Evolutionary conservation across 768 basidiomycete genomes (phyloP), one percentile per base, ranked within the genome.

Genomic region (Termitomyces heimii): DNA sequence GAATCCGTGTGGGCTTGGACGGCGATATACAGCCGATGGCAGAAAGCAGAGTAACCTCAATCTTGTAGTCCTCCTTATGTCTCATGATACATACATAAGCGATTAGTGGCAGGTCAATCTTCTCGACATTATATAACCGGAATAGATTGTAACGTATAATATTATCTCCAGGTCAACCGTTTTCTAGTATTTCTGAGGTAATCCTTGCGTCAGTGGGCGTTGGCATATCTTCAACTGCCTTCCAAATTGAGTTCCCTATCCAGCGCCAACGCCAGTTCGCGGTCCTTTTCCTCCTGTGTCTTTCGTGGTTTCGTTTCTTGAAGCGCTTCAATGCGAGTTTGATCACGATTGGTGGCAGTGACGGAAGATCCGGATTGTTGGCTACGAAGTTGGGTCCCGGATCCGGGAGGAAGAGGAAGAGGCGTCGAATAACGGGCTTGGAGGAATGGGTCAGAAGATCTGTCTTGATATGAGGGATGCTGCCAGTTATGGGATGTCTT

Each of bases 371-470:
- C 68, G 46, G 64, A 60, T 59, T 65, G 57, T 24, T 20, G 56
- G 13, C 43, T 39, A 22, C 26, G 59, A 12, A 57, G 51, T 45
- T 56, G 37, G 37, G 7, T 61, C 28, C 48, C 54, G 14, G 68
- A 57, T 16, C 71, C 74, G 22, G 75, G 70, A n/a, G 83, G 84
- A 9, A 84, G 72, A 4, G 83, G 82, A 16, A 85, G 68, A 16
- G 84, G 82, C 0, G 77, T 70, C 45, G 77, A 74, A 66, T 85
- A 86, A 20, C 83, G 77, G 22, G 67, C 68, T 37, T 71, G 65
- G 9, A 77, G 68, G 61, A 79, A 75, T 28, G 77, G 75, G 61
- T 80, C 79, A 2, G 73, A 75, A 7, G 74, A 54, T 28, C 71
- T 68, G 28, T 54, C 60, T 5, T 60, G 22, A 28, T 45, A 20